phyloP scores from a whole-genome alignment of 2,329 filamentous ascomycete species.

The Colletotrichum sp. region DNA sequence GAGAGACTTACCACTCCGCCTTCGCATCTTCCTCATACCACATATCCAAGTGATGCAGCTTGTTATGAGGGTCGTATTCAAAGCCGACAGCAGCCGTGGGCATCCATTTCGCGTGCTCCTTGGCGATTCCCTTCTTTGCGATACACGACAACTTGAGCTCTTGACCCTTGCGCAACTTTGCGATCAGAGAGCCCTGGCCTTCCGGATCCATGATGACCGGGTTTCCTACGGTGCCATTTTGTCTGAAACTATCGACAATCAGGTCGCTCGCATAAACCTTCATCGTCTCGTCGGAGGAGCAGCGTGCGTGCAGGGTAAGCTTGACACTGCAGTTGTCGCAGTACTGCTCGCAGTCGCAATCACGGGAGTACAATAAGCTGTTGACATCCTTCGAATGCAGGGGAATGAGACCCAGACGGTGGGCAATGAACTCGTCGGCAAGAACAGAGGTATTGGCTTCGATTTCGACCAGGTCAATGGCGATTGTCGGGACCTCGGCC shows the following conservation, averaged over 20 bases:
- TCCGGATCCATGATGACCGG: conserved; percentile 87
- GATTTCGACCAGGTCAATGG: conserved; percentile 93
- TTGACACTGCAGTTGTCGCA: conserved; percentile 91
- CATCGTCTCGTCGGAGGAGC: conserved; percentile 86
- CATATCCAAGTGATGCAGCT: conserved; percentile 87
- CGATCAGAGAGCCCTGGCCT: conserved; percentile 82
- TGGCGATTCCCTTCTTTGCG: conserved; percentile 97
- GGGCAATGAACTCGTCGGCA: conserved; percentile 93
- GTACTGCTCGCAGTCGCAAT: conserved; percentile 96
- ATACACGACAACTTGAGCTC: conserved; percentile 90
- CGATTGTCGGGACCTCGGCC: conserved; percentile 91
- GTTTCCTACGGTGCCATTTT: conserved; percentile 77
- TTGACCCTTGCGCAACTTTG: conserved; percentile 88
- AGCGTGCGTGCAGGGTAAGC: conserved; percentile 84
- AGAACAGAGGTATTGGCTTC: conserved; percentile 94
- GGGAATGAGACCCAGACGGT: conserved; percentile 89
- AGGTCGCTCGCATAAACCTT: conserved; percentile 93
- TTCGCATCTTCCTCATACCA: conserved; percentile 91
- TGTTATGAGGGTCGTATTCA: conserved; percentile 98
- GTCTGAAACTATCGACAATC: conserved; percentile 71
- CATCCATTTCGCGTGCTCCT: conserved; percentile 98
- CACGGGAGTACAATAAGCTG: conserved; percentile 83
- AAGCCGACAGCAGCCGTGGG: conserved; percentile 92
- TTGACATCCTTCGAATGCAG: conserved; percentile 85
- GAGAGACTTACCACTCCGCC: conserved; percentile 77